Base-by-base conservation (phyloP, 805 yeast species). In the Schwanniomyces pseudopolymorphus region DNA sequence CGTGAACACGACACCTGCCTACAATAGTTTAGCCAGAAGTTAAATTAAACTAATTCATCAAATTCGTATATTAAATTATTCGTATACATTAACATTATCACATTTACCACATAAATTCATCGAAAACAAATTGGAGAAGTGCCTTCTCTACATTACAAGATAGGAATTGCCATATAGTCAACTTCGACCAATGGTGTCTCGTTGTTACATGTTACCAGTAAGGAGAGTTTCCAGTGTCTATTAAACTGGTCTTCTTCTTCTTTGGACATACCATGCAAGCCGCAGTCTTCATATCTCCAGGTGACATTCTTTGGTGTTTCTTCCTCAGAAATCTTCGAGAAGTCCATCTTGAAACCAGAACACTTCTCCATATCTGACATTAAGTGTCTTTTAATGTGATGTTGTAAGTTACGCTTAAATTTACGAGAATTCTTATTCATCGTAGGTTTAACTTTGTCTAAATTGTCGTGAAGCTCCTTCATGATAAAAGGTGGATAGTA, bases 401-500 rank as follows among this genome's bases (percentile, higher is more conserved):
- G 92, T 57, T 83, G 85, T 62, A 86, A 74, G 63, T 85, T 85
- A 61, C 92, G 76, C 49, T 80, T 81, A 60, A 84, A 86, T 65
- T 85, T 85, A 56, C 81, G 79, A 47, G 84, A 82, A 61, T 85
- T 81, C 50, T 85, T 81, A 66, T 85, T 85, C 74, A 80, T 82
- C 37, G 86, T 80, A 25, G 85, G 84, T 63, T 85, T 84, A 51
- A 85, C 79, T 60, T 83, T 84, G 44, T 85, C 90, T 48, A 83
- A 80, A 58, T 85, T 82, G 47, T 83, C 80, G 53, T 83, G 87
- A 50, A 83, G 78, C 47, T 81, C 85, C 52, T 78, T 77, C 62
- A 84, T 53, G 40, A 86, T 79, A 60, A 86, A 86, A 42, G 92
- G 92, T 17, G 94, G 94, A 58, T 80, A 74, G 65, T 86, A 86